Base-by-base conservation (phyloP, 2,329 filamentous ascomycete species). In the Sordariomycetes sp. region DNA sequence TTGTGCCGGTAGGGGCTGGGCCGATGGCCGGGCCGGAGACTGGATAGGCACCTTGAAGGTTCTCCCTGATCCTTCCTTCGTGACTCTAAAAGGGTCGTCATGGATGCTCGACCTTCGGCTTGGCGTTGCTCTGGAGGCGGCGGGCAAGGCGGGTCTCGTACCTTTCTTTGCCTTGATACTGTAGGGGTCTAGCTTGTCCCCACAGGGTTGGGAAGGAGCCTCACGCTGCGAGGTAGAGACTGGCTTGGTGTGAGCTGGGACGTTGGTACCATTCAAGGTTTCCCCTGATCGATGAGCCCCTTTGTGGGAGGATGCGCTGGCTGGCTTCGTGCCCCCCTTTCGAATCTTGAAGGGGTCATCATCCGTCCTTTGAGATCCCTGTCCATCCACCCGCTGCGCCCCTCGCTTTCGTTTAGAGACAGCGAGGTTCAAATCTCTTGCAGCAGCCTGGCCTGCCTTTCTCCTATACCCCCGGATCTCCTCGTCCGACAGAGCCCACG, bases 401-500 rank as follows among this genome's bases (percentile, higher is more conserved):
- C 16, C 11, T n/a, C 46, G 25, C 40, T 24, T 43, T 11, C 63
- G 32, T 64, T 60, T 5, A 68, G 64, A 3, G 16, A 43, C 35
- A 57, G 51, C 18, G 52, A 35, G 4, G 48, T 35, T 20, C 53
- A 34, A 20, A 34, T 46, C 66, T 65, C 25, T 35, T 14, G 34
- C 20, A 20, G 53, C 55, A 10, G 64, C 65, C n/a, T 67, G 66
- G 59, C 76, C 74, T 10, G 76, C 76, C 59, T 78, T 73, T 61
- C 70, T 75, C 60, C 74, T 75, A 62, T 79, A 83, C 59, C 69
- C 71, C 55, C 76, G 75, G 53, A 85, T 71, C 57, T 79, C 74
- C 59, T 71, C 74, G 24, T 69, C 67, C 34, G 71, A 74, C 34
- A 87, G 63, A n/a, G 76, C 65, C 85, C 85, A 87, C 0, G 81